A percentile compares a stretch with the other conserved stretches of the same genome.
phyloP scores from a whole-genome alignment of 441 rosid species.

The Croton setiger region DNA sequence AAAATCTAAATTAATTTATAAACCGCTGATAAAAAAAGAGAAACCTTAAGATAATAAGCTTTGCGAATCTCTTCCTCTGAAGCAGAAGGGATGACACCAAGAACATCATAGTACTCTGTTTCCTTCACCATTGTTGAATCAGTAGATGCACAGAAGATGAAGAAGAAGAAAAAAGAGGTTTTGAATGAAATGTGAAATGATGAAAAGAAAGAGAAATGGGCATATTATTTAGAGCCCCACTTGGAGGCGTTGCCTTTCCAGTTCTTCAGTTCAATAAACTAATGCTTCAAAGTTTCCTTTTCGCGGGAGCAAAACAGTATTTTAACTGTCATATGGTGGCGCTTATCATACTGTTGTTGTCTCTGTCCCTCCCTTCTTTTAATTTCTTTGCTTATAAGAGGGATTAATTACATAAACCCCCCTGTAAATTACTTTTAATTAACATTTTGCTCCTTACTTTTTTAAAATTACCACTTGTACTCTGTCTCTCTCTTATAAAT shows the following conservation, averaged over 20 bases:
- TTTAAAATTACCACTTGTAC: too few species aligned
- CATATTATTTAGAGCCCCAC: conserved; percentile 28
- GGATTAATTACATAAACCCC: too few species aligned
- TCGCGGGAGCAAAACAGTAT: conserved; percentile 54
- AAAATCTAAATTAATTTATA: too few species aligned
- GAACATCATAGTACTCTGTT: conserved; percentile 87
- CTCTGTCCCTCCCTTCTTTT: neutral
- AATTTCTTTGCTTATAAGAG: neutral
- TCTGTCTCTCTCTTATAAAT: too few species aligned
- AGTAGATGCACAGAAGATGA: neutral
- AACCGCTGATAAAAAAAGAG: neutral
- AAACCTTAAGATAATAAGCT: conserved; percentile 87
- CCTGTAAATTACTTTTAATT: too few species aligned
- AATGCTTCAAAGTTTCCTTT: conserved; percentile 35
- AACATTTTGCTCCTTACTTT: too few species aligned
- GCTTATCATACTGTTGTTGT: conserved; percentile 20
- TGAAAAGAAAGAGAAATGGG: conserved; percentile 11
- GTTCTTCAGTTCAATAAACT: conserved; percentile 53
- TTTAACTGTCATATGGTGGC: conserved; percentile 35
- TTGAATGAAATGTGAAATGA: conserved; percentile 8
- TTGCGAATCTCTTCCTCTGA: conserved; percentile 87
- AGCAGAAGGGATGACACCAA: conserved; percentile 70
- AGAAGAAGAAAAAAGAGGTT: neutral
- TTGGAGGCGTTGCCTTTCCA: conserved; percentile 58
- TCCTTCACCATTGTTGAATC: conserved; percentile 61